Evolutionary conservation across 78 protist genomes (phyloP).

Genomic region (Dictyostelium purpureum): DNA sequence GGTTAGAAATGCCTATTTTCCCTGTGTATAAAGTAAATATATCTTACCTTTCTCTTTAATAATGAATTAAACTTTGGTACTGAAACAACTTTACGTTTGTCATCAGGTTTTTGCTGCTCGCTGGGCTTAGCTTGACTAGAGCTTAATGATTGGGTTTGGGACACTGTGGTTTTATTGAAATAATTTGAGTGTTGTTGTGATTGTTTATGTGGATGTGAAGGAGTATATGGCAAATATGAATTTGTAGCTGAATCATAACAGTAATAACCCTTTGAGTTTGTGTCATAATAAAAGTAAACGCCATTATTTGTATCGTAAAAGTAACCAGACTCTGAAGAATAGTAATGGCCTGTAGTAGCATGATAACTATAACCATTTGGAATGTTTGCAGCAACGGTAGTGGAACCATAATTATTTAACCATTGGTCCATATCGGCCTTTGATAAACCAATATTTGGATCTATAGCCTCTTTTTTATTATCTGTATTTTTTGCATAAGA

Average conservation of each 20-base stretch:
- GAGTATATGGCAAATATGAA: constrained; percentile 26
- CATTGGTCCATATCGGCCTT: constrained; percentile 29
- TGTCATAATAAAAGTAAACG: constrained; percentile 53
- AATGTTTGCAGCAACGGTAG: background rate
- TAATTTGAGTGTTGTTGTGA: background rate
- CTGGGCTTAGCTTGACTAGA: background rate
- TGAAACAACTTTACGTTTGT: background rate
- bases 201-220: background rate
- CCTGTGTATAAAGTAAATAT: no score
- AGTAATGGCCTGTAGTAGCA: constrained; percentile 33
- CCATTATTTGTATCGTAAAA: background rate
- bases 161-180: background rate
- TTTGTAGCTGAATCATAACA: constrained; percentile 27
- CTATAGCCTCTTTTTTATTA: background rate
- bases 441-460: constrained; percentile 9
- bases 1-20: no score
- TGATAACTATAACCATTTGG: constrained; percentile 26
- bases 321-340: constrained; percentile 29
- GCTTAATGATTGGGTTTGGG: background rate
- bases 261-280: background rate
- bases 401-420: constrained; percentile 20
- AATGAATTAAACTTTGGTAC: background rate
- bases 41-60: constrained; percentile 4
- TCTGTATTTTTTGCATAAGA: constrained; percentile 5
- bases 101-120: background rate